These are phyloP conservation scores for Dioscorea zingiberensis DNA, from an alignment of 106 monocot species.

Conservation along the genomic window DNA sequence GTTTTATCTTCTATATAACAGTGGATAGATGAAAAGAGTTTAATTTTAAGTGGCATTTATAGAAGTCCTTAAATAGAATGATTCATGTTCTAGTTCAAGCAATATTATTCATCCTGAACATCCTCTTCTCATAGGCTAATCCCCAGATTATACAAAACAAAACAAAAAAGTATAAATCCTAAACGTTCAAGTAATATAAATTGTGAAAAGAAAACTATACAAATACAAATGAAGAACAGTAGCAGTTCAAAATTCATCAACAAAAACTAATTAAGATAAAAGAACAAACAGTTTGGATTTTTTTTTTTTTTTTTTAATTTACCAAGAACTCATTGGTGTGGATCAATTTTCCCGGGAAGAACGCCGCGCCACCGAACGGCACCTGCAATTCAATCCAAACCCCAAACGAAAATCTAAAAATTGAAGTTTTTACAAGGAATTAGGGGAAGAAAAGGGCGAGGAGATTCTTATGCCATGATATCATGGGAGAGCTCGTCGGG, in stretches of 20 bases:
- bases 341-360: conserved; percentile 84
- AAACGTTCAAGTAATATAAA: background rate
- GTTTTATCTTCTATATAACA: too few relatives aligned
- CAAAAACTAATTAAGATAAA: background rate
- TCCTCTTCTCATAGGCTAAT: too few relatives aligned
- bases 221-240: background rate
- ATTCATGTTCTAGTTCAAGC: too few relatives aligned
- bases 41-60: too few relatives aligned
- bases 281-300: background rate
- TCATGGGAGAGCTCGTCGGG: conserved; percentile 85
- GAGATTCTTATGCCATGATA: conserved; percentile 43
- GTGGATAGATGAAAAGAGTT: background rate
- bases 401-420: background rate
- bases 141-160: background rate
- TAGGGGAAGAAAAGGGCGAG: background rate
- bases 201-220: background rate
- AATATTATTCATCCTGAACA: too few relatives aligned
- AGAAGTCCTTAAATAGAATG: background rate
- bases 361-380: conserved; percentile 87
- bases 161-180: background rate
- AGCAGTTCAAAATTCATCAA: too few relatives aligned
- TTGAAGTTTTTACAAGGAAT: background rate
- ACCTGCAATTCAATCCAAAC: conserved; percentile 34
- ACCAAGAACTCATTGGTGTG: conserved; percentile 95
- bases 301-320: too few relatives aligned